Evolutionary conservation across 371 early-diverging fungal genomes (phyloP).

Genomic region (Lichtheimia ramosa): DNA sequence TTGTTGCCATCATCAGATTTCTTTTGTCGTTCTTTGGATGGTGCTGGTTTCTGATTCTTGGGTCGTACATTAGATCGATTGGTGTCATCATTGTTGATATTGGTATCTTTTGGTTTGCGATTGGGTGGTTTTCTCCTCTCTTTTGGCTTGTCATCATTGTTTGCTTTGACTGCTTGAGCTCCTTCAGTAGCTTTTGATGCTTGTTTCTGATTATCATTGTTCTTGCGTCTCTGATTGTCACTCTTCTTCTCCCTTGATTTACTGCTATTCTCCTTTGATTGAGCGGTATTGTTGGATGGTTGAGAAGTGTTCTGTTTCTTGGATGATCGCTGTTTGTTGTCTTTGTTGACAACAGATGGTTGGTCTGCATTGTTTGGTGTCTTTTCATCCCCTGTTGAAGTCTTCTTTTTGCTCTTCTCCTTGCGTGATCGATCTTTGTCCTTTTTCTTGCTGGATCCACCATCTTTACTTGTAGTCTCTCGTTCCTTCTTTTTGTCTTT

Average conservation of each 20-base stretch:
- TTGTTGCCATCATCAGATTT: too few species aligned
- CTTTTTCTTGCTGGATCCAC: background rate
- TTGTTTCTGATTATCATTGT: too few species aligned
- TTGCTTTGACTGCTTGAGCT: background rate
- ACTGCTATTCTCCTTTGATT: background rate
- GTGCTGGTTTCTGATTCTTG: background rate
- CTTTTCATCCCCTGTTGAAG: conserved; percentile 21
- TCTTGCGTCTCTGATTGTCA: background rate
- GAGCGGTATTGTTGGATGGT: too few species aligned
- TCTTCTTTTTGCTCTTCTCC: conserved; percentile 1
- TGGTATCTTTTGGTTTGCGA: too few species aligned
- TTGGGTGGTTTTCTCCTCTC: background rate
- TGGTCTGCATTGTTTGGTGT: conserved; percentile 7
- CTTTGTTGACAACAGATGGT: conserved; percentile 3
- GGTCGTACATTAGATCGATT: background rate
- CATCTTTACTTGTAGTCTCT: background rate
- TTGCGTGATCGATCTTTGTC: conserved; percentile 5
- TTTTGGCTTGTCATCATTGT: background rate
- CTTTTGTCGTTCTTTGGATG: too few species aligned
- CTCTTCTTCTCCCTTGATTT: conserved; percentile 1
- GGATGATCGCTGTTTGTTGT: too few species aligned
- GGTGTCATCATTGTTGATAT: too few species aligned
- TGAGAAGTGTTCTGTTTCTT: too few species aligned
- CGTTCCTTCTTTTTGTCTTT: background rate
- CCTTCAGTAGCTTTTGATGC: conserved; percentile 2